Base-by-base conservation (phyloP, 2,329 filamentous ascomycete species). In the Ramularia endophylla region DNA sequence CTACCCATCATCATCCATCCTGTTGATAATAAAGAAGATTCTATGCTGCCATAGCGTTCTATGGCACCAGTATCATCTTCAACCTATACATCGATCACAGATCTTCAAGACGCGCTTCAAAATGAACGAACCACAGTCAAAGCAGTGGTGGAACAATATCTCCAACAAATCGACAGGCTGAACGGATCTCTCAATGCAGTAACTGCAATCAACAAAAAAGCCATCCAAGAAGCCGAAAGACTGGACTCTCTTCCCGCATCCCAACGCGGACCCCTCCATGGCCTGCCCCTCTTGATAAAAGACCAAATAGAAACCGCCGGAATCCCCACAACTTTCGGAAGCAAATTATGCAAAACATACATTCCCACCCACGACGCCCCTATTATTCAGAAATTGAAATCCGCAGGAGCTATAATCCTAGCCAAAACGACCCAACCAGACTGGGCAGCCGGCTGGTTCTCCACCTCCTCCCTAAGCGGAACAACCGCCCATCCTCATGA, bases 401-500 rank as follows among this genome's bases (percentile, higher is more conserved):
- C 50, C 13, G 53, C 53, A 2, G 53, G 53, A n/a, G 52, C 51
- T 1, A 36, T 56, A 4, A 46, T 56, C n/a, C 39, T 54, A 3
- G 53, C 44, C 12, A 54, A 56, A 32, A 45, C 52, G 3, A 50
- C 51, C 4, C 48, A 54, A 50, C 47, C 43, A 1, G 53, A 55
- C 32, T 52, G 48, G 48, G 53, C 53, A 2, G 44, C 48, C 13
- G 39, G 38, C 3, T 54, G 47, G 41, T 49, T 50, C 27, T 53
- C 48, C 6, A 45, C 47, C 1, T 56, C 54, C 3, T 55, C 52
- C 2, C 38, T 54, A 15, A 52, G 41, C 13, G 50, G 46, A 16
- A 49, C 48, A 4, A 56, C 54, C 3, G 50, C 47, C 30, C 51
- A 57, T 44, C 56, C 52, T 1, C 50, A 50, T 25, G 47, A 58